A percentile compares a stretch with the other conserved stretches of the same genome.
These are phyloP conservation scores for Balamuthia mandrillaris DNA, from an alignment of 208 protist species.

Conservation along the genomic window DNA sequence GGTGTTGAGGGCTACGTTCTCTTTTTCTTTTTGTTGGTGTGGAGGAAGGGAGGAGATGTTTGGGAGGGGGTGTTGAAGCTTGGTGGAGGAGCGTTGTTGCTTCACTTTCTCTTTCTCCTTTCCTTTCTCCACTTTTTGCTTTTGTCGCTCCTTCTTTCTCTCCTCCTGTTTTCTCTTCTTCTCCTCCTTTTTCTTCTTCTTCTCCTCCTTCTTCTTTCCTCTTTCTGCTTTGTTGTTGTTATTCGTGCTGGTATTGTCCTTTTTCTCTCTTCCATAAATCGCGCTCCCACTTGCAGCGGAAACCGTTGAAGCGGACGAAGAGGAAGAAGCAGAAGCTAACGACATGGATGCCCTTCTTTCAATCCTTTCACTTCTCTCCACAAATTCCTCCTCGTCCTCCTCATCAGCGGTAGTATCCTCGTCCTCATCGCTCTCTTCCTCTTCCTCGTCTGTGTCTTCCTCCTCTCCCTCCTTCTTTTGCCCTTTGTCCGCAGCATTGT, in stretches of 20 bases:
- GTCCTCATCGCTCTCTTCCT: neutral
- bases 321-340: neutral
- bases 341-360: neutral
- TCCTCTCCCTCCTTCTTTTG: neutral
- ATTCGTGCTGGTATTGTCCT: neutral
- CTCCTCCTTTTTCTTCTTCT: conserved; percentile 30
- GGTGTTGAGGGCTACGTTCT: neutral
- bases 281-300: neutral
- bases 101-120: too few species aligned
- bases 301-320: neutral
- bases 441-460: neutral
- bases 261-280: neutral
- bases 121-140: neutral
- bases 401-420: neutral
- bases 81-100: too few species aligned
- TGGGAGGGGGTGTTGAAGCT: neutral
- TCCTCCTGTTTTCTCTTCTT: neutral
- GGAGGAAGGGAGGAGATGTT: neutral
- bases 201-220: neutral
- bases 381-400: neutral
- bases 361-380: neutral
- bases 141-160: neutral
- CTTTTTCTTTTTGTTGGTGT: neutral
- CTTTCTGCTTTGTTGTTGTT: neutral
- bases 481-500: too few species aligned